Base-by-base conservation (phyloP, 345 rosid species). In the Populus ilicifolia region DNA sequence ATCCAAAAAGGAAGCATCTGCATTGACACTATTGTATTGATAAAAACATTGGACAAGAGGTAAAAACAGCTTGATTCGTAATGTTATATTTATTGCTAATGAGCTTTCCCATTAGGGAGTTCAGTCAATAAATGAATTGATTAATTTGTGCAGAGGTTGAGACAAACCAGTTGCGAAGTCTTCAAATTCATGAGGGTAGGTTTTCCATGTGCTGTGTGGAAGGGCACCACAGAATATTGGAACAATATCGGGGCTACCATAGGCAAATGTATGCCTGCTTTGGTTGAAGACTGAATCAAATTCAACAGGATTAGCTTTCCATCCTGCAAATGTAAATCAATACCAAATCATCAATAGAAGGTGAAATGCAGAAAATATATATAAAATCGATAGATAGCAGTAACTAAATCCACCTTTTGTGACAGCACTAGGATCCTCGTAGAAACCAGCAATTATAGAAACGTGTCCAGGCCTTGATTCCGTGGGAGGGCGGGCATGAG, bases 1-100 rank as follows among this genome's bases (percentile, higher is more conserved):
- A 87, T 94, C 99, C 91, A 93, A 85, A 89, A 94, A 94, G 75
- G 99, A 91, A 27, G 99, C 99, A 91, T 94, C 99, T 94, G 93
- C 93, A 93, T 74, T 71, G 80, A 70, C 79, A 84, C 80, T 81
- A 77, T 59, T 48, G 36, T 76, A 79, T 71, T 70, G 41, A 78
- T 75, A 81, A 79, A 68, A 68, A 80, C 71, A 76, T 73, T 73
- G 74, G 81, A 80, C 65, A 71, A 71, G 3, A 46, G 50, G 50
- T 46, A 46, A 12, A 46, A 46, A 46, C 50, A 46, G 50, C 50
- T 46, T 46, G 50, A 46, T 46, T 46, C 18, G 17, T 46, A 23
- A 62, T n/a, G 9, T 9, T 20, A 62, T 62, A 21, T 20, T n/a
- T 21, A 13, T 46, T 46, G 16, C 17, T 13, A 46, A 46, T 46